Percentiles rank a stretch among this genome's conserved stretches.
Evolutionary conservation across 352 stramenopile genomes (phyloP).

Genomic region (Phytopythium delawarense): DNA sequence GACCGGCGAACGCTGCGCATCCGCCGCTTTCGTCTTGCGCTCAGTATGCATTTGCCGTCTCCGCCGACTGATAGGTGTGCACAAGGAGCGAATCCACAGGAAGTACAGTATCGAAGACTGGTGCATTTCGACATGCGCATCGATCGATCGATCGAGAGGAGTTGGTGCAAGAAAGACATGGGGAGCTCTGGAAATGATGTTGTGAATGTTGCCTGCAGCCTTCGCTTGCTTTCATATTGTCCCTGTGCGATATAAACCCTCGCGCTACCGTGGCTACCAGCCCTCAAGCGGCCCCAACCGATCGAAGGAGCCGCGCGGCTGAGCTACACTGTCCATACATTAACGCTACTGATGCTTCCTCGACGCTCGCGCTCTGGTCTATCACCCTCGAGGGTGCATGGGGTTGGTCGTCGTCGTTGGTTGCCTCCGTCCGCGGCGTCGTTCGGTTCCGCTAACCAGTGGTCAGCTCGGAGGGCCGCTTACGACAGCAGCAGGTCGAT

Average conservation of each 20-base stretch:
- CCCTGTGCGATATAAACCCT: constrained; percentile 2
- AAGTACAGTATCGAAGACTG: too few species aligned
- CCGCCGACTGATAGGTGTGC: too few species aligned
- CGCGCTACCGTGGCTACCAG: constrained; percentile 1
- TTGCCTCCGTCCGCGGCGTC: neutral
- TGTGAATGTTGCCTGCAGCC: neutral
- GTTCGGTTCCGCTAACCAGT: neutral
- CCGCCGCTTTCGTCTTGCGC: neutral
- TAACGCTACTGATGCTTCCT: neutral
- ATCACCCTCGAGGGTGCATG: constrained; percentile 13
- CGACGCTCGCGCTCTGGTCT: constrained; percentile 3
- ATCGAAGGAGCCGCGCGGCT: neutral
- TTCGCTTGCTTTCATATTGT: neutral
- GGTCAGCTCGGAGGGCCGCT: constrained; percentile 20
- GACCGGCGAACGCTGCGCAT: neutral
- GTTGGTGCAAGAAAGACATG: too few species aligned
- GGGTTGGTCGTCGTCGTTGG: constrained; percentile 4
- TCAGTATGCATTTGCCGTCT: neutral
- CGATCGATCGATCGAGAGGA: too few species aligned
- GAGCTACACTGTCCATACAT: constrained; percentile 4
- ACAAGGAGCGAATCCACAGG: too few species aligned
- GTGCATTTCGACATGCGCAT: too few species aligned
- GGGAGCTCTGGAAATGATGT: too few species aligned
- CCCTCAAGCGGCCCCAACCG: neutral
- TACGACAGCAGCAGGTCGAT: constrained; percentile 48